Conservation (phyloP, 192 early-diverging fungal genomes). For the Podila horticola region DNA sequence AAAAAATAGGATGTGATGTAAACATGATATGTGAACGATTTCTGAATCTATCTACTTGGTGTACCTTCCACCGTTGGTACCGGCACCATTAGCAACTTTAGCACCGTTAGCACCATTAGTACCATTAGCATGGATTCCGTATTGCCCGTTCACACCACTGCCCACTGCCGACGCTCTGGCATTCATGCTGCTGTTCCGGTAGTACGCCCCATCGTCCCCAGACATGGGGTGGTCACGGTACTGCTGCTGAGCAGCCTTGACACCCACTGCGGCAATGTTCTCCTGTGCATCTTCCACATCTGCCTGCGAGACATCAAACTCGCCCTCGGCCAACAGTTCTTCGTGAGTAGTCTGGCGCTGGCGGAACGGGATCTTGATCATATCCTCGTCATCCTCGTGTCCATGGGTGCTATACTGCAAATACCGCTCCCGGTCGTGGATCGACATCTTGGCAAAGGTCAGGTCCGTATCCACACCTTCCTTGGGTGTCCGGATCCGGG, state of each 20-base stretch:
- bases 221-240: slow-evolving; percentile 16
- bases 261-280: slow-evolving; percentile 10
- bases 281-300: slow-evolving; percentile 25
- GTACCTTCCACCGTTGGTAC: slow-evolving; percentile 12
- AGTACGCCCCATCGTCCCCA: neutral
- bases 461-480: slow-evolving; percentile 46
- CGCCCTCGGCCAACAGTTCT: slow-evolving; percentile 3
- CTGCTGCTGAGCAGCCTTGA: slow-evolving; percentile 23
- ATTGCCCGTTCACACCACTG: slow-evolving; percentile 31
- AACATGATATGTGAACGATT: neutral
- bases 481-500: slow-evolving; percentile 61
- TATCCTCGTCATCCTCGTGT: slow-evolving; percentile 33
- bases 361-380: slow-evolving; percentile 5
- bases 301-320: slow-evolving; percentile 6
- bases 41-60: neutral
- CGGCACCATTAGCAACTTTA: neutral
- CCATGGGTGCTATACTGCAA: slow-evolving; percentile 44
- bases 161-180: slow-evolving; percentile 4
- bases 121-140: slow-evolving; percentile 7
- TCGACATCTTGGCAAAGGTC: slow-evolving; percentile 48
- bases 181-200: neutral
- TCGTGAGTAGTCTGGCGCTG: neutral
- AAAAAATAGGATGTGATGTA: too few species aligned
- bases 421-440: slow-evolving; percentile 36
- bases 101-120: neutral